phyloP scores from a whole-genome alignment of 1,284 basidiomycete genomes.

The Ganoderma leucocontextum region DNA sequence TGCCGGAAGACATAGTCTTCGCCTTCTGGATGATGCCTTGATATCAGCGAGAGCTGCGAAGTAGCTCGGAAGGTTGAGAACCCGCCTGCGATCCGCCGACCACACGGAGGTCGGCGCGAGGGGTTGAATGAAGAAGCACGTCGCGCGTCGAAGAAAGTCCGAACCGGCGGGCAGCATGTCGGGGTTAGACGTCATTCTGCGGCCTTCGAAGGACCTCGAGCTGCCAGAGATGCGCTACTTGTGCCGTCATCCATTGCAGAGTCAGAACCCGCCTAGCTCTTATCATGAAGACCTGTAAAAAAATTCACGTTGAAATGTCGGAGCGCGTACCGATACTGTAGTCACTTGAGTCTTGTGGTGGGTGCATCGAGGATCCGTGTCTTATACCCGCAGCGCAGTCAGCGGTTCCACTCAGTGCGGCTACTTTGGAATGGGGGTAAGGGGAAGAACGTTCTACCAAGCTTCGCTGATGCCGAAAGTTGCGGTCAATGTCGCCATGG shows the following conservation, averaged over 20 bases:
- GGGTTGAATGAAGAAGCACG: conserved; percentile 30
- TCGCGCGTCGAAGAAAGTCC: conserved; percentile 29
- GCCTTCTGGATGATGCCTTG: conserved; percentile 4
- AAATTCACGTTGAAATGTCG: not conserved
- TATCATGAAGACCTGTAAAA: not conserved
- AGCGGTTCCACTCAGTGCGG: not conserved
- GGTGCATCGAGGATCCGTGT: not conserved
- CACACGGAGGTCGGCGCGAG: conserved; percentile 24
- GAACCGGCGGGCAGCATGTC: conserved; percentile 16
- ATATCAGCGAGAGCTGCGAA: not conserved
- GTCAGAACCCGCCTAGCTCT: not conserved
- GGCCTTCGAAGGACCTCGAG: conserved; percentile 8
- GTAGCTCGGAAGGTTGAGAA: not conserved
- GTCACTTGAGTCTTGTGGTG: not conserved
- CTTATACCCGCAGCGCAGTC: not conserved
- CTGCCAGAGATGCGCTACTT: not conserved
- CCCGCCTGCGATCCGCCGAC: conserved; percentile 13
- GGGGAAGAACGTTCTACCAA: not conserved
- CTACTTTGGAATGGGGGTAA: not conserved
- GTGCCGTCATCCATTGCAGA: not conserved
- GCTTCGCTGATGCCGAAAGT: conserved; percentile 3
- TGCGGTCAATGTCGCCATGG: conserved; percentile 31
- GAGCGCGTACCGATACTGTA: not conserved
- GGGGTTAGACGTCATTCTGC: conserved; percentile 9
- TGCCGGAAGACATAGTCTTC: not conserved